A percentile compares a stretch with the other conserved stretches of the same genome.
phyloP scores from a whole-genome alignment of 2,329 filamentous ascomycete genomes.

The Hypomyces perniciosus region DNA sequence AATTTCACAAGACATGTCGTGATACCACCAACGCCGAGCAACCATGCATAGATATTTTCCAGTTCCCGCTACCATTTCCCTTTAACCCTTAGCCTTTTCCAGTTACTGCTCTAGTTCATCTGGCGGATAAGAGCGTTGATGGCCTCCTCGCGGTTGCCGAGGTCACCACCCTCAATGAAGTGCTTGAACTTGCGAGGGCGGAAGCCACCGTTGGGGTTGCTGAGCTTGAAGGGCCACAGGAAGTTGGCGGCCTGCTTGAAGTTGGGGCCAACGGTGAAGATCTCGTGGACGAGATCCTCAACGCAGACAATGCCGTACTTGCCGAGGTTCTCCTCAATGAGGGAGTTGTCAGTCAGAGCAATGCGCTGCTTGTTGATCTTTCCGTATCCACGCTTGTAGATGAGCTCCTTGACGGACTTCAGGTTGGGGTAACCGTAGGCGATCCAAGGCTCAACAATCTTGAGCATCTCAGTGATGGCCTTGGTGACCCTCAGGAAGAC shows the following conservation, averaged over 20 bases:
- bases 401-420: conserved; percentile 96
- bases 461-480: conserved; percentile 95
- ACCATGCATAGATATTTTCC: conserved; percentile 30
- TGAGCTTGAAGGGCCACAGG: conserved; percentile 99
- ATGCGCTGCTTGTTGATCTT: conserved; percentile 98
- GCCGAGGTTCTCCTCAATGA: conserved; percentile 94
- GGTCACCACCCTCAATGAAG: conserved; percentile 97
- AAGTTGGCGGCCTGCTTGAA: conserved; percentile 99
- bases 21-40: conserved; percentile 35
- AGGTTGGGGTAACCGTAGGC: conserved; percentile 99
- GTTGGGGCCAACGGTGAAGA: conserved; percentile 97
- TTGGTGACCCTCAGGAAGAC: conserved; percentile 97
- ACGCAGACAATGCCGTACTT: conserved; percentile 99
- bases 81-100: conserved; percentile 15
- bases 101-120: conserved; percentile 71
- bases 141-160: conserved; percentile 97
- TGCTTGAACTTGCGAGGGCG: conserved; percentile 96
- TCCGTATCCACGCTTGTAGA: conserved; percentile 99
- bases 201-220: conserved; percentile 97
- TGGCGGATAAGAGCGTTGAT: conserved; percentile 95
- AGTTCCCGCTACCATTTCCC: conserved; percentile 24
- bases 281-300: conserved; percentile 99
- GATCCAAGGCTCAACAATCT: conserved; percentile 97
- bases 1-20: conserved; percentile 34
- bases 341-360: conserved; percentile 92